Conservation (phyloP, 164 flowering plant species). For the Kingdonia uniflora region DNA sequence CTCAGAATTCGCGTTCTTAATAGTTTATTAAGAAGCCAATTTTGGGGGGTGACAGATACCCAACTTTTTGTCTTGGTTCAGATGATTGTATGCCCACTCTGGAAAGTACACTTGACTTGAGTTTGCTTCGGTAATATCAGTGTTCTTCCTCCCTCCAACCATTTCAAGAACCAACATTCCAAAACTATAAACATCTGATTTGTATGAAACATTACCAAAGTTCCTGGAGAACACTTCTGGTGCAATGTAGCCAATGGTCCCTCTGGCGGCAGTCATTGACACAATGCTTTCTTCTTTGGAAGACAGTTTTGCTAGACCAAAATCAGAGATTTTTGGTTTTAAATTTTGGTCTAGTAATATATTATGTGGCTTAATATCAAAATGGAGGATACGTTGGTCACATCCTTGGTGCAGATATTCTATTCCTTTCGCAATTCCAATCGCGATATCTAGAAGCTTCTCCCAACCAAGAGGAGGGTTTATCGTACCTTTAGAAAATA, state of each 20-base stretch:
- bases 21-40: no score
- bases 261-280: constrained; percentile 3
- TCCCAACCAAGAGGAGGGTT: neutral
- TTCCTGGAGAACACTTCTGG: constrained; percentile 7
- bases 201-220: constrained; percentile 5
- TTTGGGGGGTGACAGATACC: no score
- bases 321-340: constrained; percentile 10
- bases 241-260: constrained; percentile 10
- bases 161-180: constrained; percentile 13
- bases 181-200: constrained; percentile 10
- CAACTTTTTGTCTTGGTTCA: no score
- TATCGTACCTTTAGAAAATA: no score
- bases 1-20: no score
- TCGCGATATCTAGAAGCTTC: neutral
- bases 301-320: constrained; percentile 7
- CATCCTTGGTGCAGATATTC: constrained; percentile 8
- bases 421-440: constrained; percentile 4
- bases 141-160: constrained; percentile 9
- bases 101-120: constrained; percentile 7
- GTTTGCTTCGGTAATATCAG: neutral
- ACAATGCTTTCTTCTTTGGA: constrained; percentile 2
- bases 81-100: constrained; percentile 5
- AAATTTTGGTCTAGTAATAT: constrained; percentile 6
- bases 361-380: constrained; percentile 11
- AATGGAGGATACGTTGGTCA: constrained; percentile 4